Evolutionary conservation across 352 stramenopile genomes (phyloP).

Genomic region (Bremia lactucae): DNA sequence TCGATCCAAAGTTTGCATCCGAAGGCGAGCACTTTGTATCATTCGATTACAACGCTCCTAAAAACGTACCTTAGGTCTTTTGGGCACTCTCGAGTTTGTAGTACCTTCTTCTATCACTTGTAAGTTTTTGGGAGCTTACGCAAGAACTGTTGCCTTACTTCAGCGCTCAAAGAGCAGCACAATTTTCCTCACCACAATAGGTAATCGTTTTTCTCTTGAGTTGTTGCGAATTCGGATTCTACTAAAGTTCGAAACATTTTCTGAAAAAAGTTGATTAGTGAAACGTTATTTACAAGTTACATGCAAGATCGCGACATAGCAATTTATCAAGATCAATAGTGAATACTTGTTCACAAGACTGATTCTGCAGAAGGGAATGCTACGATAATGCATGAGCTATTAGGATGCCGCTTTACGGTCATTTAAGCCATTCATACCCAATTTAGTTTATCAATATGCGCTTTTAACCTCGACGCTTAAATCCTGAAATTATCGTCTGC

Average conservation of each 20-base stretch:
- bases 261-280: too few relatives aligned
- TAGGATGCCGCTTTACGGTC: conserved; percentile 46
- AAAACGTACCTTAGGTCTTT: conserved; percentile 43
- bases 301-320: too few relatives aligned
- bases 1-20: conserved; percentile 72
- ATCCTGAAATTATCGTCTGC: conserved; percentile 62
- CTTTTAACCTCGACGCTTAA: conserved; percentile 69
- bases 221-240: too few relatives aligned
- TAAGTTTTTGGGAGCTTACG: conserved; percentile 88
- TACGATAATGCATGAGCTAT: conserved; percentile 71
- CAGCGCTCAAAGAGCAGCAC: conserved; percentile 42
- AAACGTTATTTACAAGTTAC: too few relatives aligned
- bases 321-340: too few relatives aligned
- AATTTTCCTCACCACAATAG: conserved; percentile 86
- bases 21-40: conserved; percentile 57
- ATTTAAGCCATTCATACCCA: conserved; percentile 88
- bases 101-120: conserved; percentile 91
- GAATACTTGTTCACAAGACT: background rate
- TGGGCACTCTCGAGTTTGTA: conserved; percentile 82
- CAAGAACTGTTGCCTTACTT: conserved; percentile 52
- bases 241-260: too few relatives aligned
- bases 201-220: conserved; percentile 22
- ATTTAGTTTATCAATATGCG: conserved; percentile 93
- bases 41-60: conserved; percentile 87
- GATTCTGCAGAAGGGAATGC: conserved; percentile 77